Evolutionary conservation across 2,329 filamentous ascomycete species (phyloP), one percentile per base, ranked within the genome.

Genomic region (Cryphonectria carpinicola): DNA sequence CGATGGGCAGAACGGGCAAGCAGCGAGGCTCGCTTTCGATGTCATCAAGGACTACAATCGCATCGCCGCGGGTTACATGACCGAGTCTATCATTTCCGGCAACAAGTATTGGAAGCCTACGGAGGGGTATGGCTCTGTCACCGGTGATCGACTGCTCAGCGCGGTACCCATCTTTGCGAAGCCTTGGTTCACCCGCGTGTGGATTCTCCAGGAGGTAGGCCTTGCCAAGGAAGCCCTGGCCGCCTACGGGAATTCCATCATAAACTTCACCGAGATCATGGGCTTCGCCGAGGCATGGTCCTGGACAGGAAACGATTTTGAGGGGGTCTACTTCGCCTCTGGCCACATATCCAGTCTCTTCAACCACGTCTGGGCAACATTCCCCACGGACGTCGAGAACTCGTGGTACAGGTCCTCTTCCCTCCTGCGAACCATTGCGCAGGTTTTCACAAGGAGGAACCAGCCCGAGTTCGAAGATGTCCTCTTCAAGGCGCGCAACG

Each of bases 121-220:
- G 14, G 46, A n/a, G 22, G 46, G 46, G 19, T 52, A 52, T 19
- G 46, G 46, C 46, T 52, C 46, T 22, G 46, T 52, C 46, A 52
- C 46, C 7, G 22, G 46, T 25, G 46, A 52, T 10, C 46, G 46
- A 11, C 46, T 52, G 22, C 7, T 52, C 46, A 7, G n/a, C 10
- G 46, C 22, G 10, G 46, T 52, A 19, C 6, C 22, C 4, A 52
- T 52, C 5, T 52, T 52, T 4, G 0, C n/a, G 13, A 52, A 52
- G 22, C 46, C 60, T 35, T 68, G 67, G 67, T 68, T 68, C 3
- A 46, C 56, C 14, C 60, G 67, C 1, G 67, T 28, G 1, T 64
- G 67, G 67, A 58, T 68, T 17, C 52, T 56, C 11, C 67, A 68
- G 14, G 67, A 68, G 1, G 67, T 68, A 1, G 67, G 67, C 11